Conservation (phyloP, 164 flowering plant species). For the Houttuynia cordata region DNA sequence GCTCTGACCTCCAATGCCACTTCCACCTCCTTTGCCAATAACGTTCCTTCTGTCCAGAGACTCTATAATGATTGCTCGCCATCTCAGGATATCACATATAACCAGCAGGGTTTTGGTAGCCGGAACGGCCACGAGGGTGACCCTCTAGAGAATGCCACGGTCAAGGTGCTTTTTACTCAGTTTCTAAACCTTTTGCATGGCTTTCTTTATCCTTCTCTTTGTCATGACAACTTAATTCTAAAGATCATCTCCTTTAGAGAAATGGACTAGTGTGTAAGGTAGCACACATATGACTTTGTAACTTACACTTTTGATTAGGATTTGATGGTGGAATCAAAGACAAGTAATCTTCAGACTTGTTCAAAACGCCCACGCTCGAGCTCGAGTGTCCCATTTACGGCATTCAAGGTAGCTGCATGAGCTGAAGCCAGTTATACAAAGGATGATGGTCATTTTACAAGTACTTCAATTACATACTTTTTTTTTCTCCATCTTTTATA, state of each 20-base stretch:
- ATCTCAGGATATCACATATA: too few relatives aligned
- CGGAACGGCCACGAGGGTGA: background rate
- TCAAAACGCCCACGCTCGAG: background rate
- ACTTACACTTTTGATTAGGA: background rate
- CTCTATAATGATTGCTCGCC: too few relatives aligned
- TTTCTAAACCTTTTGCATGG: background rate
- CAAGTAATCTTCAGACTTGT: background rate
- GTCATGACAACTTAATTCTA: background rate
- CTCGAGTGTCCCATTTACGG: conserved; percentile 1
- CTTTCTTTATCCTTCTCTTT: background rate
- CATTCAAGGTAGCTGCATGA: conserved; percentile 6
- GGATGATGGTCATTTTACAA: too few relatives aligned
- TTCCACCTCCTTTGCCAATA: too few relatives aligned
- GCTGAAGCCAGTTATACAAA: too few relatives aligned
- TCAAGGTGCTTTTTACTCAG: background rate
- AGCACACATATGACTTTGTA: too few relatives aligned
- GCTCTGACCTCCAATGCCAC: too few relatives aligned
- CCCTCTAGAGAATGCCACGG: background rate
- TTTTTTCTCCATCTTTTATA: conserved; percentile 8
- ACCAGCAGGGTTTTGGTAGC: too few relatives aligned
- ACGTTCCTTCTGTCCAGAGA: too few relatives aligned
- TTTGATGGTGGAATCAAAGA: background rate
- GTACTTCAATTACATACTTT: background rate
- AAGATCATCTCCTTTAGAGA: too few relatives aligned
- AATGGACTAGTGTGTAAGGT: too few relatives aligned